These are phyloP conservation scores for Dactylellina drechsleri DNA, from an alignment of 2,329 filamentous ascomycete genomes.

Conservation along the genomic window DNA sequence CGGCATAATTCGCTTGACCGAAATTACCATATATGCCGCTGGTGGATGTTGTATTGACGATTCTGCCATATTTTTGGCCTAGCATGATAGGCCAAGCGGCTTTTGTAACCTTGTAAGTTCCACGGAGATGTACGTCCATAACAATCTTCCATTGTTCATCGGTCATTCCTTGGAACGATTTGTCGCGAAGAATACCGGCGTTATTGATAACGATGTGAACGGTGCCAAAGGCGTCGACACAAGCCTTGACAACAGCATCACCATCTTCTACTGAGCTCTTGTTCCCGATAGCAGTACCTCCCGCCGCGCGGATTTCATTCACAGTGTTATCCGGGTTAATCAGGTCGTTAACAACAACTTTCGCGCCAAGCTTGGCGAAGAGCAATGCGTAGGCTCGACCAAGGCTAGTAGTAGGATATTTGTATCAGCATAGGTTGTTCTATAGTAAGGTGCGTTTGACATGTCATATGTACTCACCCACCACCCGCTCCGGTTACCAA, in stretches of 20 bases:
- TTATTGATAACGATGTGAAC: constrained; percentile 98
- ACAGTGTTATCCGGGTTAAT: constrained; percentile 90
- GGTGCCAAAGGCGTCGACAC: constrained; percentile 91
- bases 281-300: constrained; percentile 89
- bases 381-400: constrained; percentile 89
- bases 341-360: constrained; percentile 95
- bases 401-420: constrained; percentile 68
- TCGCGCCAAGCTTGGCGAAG: constrained; percentile 83
- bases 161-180: constrained; percentile 97
- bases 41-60: constrained; percentile 96
- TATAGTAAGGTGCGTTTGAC: neutral
- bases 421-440: constrained; percentile 38
- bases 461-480: constrained; percentile 66
- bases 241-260: constrained; percentile 87
- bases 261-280: constrained; percentile 95
- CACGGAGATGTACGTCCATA: constrained; percentile 88
- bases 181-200: constrained; percentile 95
- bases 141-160: constrained; percentile 93
- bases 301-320: constrained; percentile 87
- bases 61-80: constrained; percentile 97
- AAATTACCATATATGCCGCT: constrained; percentile 99
- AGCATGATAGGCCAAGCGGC: constrained; percentile 97
- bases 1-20: constrained; percentile 96
- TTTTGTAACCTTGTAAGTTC: constrained; percentile 96
- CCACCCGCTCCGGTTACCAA: constrained; percentile 88